These are phyloP conservation scores for Termitomyces sp. DNA, from an alignment of 768 basidiomycete species.

Conservation along the genomic window DNA sequence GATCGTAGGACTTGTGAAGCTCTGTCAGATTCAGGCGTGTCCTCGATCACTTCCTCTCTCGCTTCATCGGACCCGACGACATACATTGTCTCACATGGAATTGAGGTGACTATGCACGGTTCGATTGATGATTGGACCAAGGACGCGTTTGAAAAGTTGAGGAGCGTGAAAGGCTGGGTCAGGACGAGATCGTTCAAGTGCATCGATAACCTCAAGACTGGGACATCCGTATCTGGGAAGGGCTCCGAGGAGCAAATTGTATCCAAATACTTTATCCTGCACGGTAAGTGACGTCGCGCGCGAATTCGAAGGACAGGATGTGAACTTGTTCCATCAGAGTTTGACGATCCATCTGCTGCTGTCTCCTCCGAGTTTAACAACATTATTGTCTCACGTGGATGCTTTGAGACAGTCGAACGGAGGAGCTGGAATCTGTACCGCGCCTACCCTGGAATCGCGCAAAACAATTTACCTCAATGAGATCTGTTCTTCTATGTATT, in stretches of 20 bases:
- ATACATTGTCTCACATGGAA: constrained; percentile 26
- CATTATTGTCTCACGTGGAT: constrained; percentile 10
- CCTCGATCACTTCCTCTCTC: constrained; percentile 24
- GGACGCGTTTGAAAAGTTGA: constrained; percentile 12
- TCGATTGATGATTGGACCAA: constrained; percentile 20
- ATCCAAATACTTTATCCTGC: constrained; percentile 33
- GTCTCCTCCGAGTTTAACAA: constrained; percentile 11
- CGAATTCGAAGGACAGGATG: not conserved
- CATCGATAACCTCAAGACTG: constrained; percentile 34
- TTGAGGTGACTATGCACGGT: constrained; percentile 13
- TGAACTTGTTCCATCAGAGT: constrained; percentile 11
- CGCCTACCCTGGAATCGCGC: constrained; percentile 41
- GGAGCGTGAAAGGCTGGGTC: constrained; percentile 27
- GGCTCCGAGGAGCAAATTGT: constrained; percentile 25
- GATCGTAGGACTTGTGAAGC: constrained; percentile 37
- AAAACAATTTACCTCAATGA: constrained; percentile 23
- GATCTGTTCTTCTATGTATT: not conserved
- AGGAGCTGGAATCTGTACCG: constrained; percentile 40
- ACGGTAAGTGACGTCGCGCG: constrained; percentile 24
- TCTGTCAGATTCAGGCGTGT: constrained; percentile 27
- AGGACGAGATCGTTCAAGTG: constrained; percentile 33
- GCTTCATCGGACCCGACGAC: constrained; percentile 22
- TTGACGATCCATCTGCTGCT: constrained; percentile 10
- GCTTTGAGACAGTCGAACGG: constrained; percentile 17
- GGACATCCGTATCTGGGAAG: constrained; percentile 16